These are phyloP conservation scores for Podila verticillata DNA, from an alignment of 192 early-diverging fungal genomes.

Conservation along the genomic window DNA sequence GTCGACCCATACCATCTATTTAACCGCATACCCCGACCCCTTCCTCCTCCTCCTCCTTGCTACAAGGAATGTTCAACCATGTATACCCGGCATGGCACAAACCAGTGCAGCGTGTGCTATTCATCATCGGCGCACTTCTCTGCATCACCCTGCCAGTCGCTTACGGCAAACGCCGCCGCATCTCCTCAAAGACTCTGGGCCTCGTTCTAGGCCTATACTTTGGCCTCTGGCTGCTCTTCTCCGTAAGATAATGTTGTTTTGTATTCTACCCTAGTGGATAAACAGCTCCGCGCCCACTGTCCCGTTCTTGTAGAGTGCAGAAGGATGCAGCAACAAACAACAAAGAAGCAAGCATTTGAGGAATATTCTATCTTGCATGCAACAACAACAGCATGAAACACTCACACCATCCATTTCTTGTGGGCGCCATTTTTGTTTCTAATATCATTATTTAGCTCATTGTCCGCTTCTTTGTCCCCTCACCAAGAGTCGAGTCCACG, in stretches of 20 bases:
- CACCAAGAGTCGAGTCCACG: conserved; percentile 27
- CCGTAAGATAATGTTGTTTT: conserved; percentile 8
- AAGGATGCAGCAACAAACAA: too few species aligned
- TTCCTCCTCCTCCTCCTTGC: too few species aligned
- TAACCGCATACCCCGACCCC: too few species aligned
- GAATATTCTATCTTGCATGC: too few species aligned
- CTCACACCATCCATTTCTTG: too few species aligned
- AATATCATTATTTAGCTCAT: conserved; percentile 21
- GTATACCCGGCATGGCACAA: conserved; percentile 45
- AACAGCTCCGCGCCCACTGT: too few species aligned
- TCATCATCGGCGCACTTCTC: conserved; percentile 23
- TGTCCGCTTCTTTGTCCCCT: conserved; percentile 29
- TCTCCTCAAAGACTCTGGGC: conserved; percentile 26
- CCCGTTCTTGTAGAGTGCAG: too few species aligned
- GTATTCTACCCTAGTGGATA: too few species aligned
- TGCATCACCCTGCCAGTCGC: conserved; percentile 36
- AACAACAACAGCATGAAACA: too few species aligned
- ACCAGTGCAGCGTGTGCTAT: conserved; percentile 27
- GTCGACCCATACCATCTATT: too few species aligned
- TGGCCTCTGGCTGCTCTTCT: conserved; percentile 30
- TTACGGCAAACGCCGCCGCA: conserved; percentile 24
- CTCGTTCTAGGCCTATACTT: conserved; percentile 34
- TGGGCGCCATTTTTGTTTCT: too few species aligned
- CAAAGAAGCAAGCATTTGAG: too few species aligned
- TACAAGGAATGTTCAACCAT: conserved; percentile 38